Percentiles rank a stretch among this genome's conserved stretches.
phyloP scores from a whole-genome alignment of 2,329 filamentous ascomycete genomes.

The Aspergillus novoparasiticus region DNA sequence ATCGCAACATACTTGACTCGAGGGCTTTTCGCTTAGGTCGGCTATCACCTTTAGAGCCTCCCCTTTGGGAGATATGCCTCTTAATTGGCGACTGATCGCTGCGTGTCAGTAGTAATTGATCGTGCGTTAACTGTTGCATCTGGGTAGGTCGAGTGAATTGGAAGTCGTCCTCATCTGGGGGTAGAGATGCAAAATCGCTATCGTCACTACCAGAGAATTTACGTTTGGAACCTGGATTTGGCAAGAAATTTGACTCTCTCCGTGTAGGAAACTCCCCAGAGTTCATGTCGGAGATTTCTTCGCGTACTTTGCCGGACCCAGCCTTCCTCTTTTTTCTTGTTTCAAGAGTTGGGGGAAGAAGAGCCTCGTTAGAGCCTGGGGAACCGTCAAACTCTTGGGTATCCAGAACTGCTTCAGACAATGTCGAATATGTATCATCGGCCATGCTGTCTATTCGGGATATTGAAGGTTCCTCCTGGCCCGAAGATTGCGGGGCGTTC shows the following conservation, averaged over 20 bases:
- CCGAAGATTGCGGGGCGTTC: constrained; percentile 32
- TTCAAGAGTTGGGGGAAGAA: constrained; percentile 35
- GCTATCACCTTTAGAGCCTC: constrained; percentile 16
- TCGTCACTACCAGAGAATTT: constrained; percentile 60
- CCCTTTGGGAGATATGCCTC: constrained; percentile 19
- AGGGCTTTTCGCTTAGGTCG: constrained; percentile 38
- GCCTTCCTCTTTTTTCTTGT: constrained; percentile 33
- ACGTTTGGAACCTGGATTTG: constrained; percentile 57
- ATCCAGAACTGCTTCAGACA: constrained; percentile 5
- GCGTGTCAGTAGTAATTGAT: constrained; percentile 10
- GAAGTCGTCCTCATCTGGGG: constrained; percentile 34
- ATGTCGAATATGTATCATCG: constrained; percentile 25
- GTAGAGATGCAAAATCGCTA: constrained; percentile 29
- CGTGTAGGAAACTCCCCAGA: not conserved
- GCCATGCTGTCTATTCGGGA: constrained; percentile 43
- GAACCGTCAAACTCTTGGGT: constrained; percentile 11
- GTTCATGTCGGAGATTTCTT: not conserved
- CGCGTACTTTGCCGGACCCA: not conserved
- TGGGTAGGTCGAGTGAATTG: constrained; percentile 34
- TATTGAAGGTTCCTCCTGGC: constrained; percentile 51
- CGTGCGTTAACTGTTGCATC: constrained; percentile 19
- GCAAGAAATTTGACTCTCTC: constrained; percentile 18
- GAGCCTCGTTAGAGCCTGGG: constrained; percentile 17
- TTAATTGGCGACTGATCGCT: constrained; percentile 19
- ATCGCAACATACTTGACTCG: constrained; percentile 44